Conservation (phyloP, 805 yeast species). For the Wickerhamiella kazuoi region DNA sequence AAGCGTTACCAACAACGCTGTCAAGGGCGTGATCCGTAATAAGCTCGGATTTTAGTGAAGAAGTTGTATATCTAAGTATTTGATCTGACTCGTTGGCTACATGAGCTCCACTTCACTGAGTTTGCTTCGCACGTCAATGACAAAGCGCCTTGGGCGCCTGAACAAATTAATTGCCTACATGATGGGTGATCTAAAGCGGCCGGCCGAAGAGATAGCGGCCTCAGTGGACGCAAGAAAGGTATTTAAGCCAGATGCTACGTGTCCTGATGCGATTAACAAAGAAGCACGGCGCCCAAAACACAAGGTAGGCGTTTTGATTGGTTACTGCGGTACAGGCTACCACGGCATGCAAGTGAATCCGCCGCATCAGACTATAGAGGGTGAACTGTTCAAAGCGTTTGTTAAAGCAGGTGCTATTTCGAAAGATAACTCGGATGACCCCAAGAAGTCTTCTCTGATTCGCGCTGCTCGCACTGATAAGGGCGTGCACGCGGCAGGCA, state of each 20-base stretch:
- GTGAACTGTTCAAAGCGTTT: slow-evolving; percentile 69
- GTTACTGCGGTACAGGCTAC: slow-evolving; percentile 93
- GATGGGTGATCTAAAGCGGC: background rate
- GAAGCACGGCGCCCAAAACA: slow-evolving; percentile 35
- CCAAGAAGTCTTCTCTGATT: slow-evolving; percentile 67
- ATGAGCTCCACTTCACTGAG: no score
- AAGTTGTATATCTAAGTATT: background rate
- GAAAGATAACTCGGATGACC: slow-evolving; percentile 68
- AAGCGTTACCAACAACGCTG: slow-evolving; percentile 10
- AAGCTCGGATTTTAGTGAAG: slow-evolving; percentile 11
- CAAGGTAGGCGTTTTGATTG: slow-evolving; percentile 78
- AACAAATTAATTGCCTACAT: no score
- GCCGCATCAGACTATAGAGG: slow-evolving; percentile 76
- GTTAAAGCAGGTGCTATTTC: slow-evolving; percentile 78
- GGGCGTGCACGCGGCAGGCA: slow-evolving; percentile 97
- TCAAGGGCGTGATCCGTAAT: slow-evolving; percentile 11
- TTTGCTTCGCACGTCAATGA: no score
- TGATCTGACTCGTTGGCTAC: no score
- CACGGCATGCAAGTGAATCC: slow-evolving; percentile 93
- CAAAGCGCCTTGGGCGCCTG: background rate
- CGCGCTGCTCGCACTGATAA: slow-evolving; percentile 62
- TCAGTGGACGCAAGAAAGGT: background rate
- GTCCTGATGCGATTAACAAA: background rate
- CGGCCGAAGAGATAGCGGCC: background rate
- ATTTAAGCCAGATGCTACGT: background rate